Evolutionary conservation across 139 green algal species (phyloP).

Genomic region (Tetratostichococcus sp.): DNA sequence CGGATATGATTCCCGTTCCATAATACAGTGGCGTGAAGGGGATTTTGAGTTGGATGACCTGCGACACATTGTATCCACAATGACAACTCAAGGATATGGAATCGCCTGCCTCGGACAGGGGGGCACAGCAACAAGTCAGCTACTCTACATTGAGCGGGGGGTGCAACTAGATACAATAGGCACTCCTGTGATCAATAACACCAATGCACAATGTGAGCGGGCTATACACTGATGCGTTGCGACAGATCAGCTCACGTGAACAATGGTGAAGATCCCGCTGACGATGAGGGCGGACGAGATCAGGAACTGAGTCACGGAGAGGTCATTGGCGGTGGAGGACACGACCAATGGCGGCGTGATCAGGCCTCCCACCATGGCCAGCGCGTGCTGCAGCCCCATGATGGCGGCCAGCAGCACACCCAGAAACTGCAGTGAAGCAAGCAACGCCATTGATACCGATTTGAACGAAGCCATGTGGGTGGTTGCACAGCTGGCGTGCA

Average conservation of each 20-base stretch:
- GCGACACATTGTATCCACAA: too few species aligned
- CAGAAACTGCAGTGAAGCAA: constrained; percentile 6
- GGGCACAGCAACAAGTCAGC: not conserved
- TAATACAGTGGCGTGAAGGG: constrained; percentile 6
- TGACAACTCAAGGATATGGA: not conserved
- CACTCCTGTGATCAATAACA: too few species aligned
- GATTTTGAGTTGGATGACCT: constrained; percentile 10
- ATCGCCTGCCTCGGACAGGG: too few species aligned
- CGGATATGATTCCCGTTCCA: constrained; percentile 1
- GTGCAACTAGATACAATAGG: too few species aligned
- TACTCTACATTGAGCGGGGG: too few species aligned
- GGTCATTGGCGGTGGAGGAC: not conserved
- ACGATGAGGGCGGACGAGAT: constrained; percentile 1
- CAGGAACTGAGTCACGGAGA: not conserved
- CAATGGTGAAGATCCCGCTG: not conserved
- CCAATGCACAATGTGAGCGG: too few species aligned
- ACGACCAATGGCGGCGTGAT: constrained; percentile 2
- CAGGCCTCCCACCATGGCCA: constrained; percentile 44
- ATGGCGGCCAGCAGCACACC: constrained; percentile 45
- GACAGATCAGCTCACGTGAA: not conserved
- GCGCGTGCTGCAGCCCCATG: constrained; percentile 69
- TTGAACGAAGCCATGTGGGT: too few species aligned
- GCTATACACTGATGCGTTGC: too few species aligned
- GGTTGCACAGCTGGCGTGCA: too few species aligned
- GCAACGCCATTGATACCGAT: too few species aligned